Evolutionary conservation across 139 green algal genomes (phyloP).

Genomic region (Astrephomene gubernaculifera): DNA sequence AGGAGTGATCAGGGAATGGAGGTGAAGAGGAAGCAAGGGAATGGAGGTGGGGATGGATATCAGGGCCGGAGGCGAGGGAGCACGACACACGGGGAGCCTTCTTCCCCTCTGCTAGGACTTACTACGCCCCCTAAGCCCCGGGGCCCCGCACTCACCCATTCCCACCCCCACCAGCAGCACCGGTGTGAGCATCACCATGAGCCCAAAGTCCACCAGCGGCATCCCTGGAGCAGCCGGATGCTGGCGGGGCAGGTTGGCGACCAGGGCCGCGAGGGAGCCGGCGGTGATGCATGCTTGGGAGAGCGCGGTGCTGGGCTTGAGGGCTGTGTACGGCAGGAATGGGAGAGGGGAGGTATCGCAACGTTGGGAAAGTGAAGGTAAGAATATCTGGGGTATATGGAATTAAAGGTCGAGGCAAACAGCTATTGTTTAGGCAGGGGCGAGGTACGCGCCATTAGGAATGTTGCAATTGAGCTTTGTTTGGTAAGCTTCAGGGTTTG

Average conservation of each 20-base stretch:
- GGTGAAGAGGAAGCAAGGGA: too few relatives aligned
- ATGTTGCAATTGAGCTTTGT: too few relatives aligned
- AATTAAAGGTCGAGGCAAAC: too few relatives aligned
- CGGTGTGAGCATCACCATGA: slow-evolving; percentile 60
- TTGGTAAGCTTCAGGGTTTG: too few relatives aligned
- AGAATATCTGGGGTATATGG: too few relatives aligned
- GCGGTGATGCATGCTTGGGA: slow-evolving; percentile 62
- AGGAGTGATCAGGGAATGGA: too few relatives aligned
- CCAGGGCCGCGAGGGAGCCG: slow-evolving; percentile 48
- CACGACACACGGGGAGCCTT: too few relatives aligned
- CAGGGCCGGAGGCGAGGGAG: too few relatives aligned
- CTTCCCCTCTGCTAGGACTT: too few relatives aligned
- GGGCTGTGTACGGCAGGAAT: slow-evolving; percentile 1
- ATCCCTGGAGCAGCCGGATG: slow-evolving; percentile 39
- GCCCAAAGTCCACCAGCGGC: slow-evolving; percentile 54
- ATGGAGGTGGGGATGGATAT: too few relatives aligned
- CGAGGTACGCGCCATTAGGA: too few relatives aligned
- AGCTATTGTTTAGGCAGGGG: too few relatives aligned
- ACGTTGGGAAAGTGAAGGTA: background rate
- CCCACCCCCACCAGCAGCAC: slow-evolving; percentile 59
- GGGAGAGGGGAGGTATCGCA: background rate
- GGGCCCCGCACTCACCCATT: slow-evolving; percentile 24
- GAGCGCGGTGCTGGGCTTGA: slow-evolving; percentile 65
- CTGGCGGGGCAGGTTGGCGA: slow-evolving; percentile 7
- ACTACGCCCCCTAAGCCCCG: background rate